These are phyloP conservation scores for Verticillium isaacii DNA, from an alignment of 2,329 filamentous ascomycete genomes.

Conservation along the genomic window DNA sequence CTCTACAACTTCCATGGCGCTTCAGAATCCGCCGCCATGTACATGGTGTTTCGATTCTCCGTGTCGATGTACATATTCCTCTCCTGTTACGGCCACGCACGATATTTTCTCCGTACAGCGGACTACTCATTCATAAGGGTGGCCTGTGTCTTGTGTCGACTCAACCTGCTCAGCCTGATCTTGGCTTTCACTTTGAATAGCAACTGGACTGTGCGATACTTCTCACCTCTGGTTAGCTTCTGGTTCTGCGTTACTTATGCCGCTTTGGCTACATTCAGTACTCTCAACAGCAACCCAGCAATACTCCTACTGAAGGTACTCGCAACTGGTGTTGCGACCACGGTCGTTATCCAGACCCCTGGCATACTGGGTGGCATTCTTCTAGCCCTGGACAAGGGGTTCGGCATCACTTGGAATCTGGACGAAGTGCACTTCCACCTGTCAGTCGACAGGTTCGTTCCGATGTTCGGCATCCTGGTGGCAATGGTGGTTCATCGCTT, in stretches of 20 bases:
- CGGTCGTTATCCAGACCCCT: slow-evolving; percentile 6
- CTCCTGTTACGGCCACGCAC: slow-evolving; percentile 56
- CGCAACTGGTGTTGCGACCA: slow-evolving; percentile 31
- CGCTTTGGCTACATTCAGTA: slow-evolving; percentile 38
- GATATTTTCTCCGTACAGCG: slow-evolving; percentile 49
- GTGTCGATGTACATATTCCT: slow-evolving; percentile 58
- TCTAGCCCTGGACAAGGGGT: slow-evolving; percentile 16
- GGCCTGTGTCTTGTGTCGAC: slow-evolving; percentile 41
- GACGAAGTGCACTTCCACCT: slow-evolving; percentile 45
- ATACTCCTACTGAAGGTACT: slow-evolving; percentile 43
- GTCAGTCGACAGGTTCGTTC: slow-evolving; percentile 47
- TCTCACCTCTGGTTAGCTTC: slow-evolving; percentile 53
- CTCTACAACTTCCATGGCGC: slow-evolving; percentile 53
- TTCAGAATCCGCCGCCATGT: slow-evolving; percentile 43
- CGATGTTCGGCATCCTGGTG: slow-evolving; percentile 50
- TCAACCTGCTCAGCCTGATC: slow-evolving; percentile 50
- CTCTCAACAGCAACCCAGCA: slow-evolving; percentile 34
- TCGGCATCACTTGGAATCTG: slow-evolving; percentile 43
- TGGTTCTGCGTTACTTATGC: slow-evolving; percentile 57
- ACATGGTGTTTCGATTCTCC: slow-evolving; percentile 48
- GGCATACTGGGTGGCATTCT: slow-evolving; percentile 5
- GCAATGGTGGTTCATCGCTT: slow-evolving; percentile 32
- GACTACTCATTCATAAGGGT: slow-evolving; percentile 53
- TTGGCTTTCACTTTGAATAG: slow-evolving; percentile 53
- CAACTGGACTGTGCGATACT: slow-evolving; percentile 48